Percentiles rank a stretch among this genome's conserved stretches.
phyloP scores from a whole-genome alignment of 441 rosid genomes.

The Biscutella laevigata region DNA sequence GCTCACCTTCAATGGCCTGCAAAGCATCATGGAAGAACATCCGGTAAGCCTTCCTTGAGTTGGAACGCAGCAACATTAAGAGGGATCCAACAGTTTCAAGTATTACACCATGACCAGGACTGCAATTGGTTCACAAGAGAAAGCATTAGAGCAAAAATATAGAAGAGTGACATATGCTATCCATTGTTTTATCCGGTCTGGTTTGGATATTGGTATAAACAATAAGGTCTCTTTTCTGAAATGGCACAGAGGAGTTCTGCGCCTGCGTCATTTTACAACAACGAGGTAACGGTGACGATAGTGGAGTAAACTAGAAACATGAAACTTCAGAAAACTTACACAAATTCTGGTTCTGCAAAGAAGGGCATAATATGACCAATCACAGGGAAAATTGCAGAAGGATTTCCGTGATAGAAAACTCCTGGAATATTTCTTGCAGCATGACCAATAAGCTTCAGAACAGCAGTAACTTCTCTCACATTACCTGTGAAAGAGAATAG shows the following conservation, averaged over 20 bases:
- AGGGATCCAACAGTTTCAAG: slow-evolving; percentile 86
- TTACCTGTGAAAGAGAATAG: slow-evolving; percentile 40
- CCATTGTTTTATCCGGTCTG: neutral
- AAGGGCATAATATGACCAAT: slow-evolving; percentile 76
- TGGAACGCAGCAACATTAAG: slow-evolving; percentile 74
- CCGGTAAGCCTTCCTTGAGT: slow-evolving; percentile 72
- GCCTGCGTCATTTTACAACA: neutral
- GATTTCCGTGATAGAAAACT: slow-evolving; percentile 73
- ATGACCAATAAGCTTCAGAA: slow-evolving; percentile 75
- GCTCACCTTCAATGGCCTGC: slow-evolving; percentile 67
- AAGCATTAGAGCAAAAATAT: slow-evolving; percentile 6
- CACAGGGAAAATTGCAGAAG: slow-evolving; percentile 61
- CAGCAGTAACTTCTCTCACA: slow-evolving; percentile 77
- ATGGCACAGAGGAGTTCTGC: neutral
- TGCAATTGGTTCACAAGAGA: slow-evolving; percentile 25
- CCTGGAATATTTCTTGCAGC: slow-evolving; percentile 72
- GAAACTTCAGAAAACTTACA: slow-evolving; percentile 39
- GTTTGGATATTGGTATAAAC: neutral
- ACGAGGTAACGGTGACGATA: neutral
- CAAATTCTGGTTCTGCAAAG: slow-evolving; percentile 72
- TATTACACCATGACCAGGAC: slow-evolving; percentile 67
- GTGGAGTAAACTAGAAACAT: neutral
- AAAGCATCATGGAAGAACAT: slow-evolving; percentile 70
- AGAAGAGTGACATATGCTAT: neutral
- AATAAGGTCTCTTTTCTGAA: neutral